These are phyloP conservation scores for Linnemannia hyalina DNA, from an alignment of 192 early-diverging fungal genomes.

Conservation along the genomic window DNA sequence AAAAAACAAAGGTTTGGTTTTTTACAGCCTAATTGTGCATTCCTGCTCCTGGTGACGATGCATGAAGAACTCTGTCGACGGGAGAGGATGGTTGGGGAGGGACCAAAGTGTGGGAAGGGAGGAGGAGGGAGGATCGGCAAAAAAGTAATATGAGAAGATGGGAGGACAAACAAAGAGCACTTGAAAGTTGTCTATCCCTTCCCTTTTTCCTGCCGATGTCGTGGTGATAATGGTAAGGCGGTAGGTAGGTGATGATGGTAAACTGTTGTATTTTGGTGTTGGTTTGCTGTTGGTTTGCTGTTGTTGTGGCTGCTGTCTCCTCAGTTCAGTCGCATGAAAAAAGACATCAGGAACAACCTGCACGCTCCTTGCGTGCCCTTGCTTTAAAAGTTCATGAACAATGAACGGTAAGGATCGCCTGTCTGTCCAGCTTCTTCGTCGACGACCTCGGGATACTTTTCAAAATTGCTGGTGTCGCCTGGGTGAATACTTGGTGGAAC, in stretches of 20 bases:
- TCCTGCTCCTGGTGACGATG: no score
- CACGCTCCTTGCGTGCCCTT: background rate
- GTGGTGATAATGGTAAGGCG: no score
- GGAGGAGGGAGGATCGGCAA: background rate
- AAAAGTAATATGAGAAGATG: background rate
- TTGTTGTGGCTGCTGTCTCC: no score
- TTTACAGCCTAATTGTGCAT: no score
- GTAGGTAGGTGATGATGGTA: background rate
- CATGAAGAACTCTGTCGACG: no score
- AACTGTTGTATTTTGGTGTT: background rate
- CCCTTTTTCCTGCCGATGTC: background rate
- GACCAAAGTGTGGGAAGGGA: background rate
- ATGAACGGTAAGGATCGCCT: slow-evolving; percentile 83
- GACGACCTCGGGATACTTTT: slow-evolving; percentile 91
- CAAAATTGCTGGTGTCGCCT: slow-evolving; percentile 98
- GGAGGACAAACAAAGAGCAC: background rate
- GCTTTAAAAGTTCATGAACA: slow-evolving; percentile 81
- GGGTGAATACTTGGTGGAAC: slow-evolving; percentile 88
- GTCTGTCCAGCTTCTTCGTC: slow-evolving; percentile 66
- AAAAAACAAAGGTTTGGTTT: no score
- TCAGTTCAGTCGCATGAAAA: no score
- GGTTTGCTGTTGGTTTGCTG: no score
- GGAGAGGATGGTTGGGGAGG: no score
- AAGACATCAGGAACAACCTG: background rate
- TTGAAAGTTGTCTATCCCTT: background rate